Evolutionary conservation across 2,329 filamentous ascomycete species (phyloP).

Genomic region (Ophiostoma fasciatum): DNA sequence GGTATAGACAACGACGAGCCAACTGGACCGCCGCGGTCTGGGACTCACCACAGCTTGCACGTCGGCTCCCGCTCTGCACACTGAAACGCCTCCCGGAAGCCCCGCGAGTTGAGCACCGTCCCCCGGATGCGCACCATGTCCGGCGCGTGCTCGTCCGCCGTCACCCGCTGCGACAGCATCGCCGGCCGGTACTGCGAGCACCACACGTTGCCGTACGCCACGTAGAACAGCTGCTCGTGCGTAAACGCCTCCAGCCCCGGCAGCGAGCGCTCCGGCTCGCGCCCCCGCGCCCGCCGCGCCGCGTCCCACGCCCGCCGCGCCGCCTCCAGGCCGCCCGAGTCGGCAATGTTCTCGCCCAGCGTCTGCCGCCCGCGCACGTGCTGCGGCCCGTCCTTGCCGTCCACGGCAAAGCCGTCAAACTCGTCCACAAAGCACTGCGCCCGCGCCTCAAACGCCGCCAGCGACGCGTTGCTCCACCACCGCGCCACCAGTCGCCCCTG

Average conservation of each 20-base stretch:
- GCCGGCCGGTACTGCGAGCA: constrained; percentile 49
- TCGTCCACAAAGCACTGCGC: constrained; percentile 55
- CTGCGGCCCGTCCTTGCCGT: constrained; percentile 38
- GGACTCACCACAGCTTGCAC: constrained; percentile 63
- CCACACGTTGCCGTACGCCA: constrained; percentile 50
- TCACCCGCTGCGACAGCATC: constrained; percentile 39
- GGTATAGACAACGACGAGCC: too few species aligned
- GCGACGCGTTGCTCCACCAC: constrained; percentile 51
- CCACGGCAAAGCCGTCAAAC: constrained; percentile 45
- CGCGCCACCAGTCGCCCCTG: constrained; percentile 48
- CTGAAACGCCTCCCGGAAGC: constrained; percentile 52
- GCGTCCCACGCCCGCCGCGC: constrained; percentile 52
- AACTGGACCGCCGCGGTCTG: too few species aligned
- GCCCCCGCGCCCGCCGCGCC: constrained; percentile 20
- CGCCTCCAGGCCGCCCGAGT: constrained; percentile 50
- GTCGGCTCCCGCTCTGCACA: constrained; percentile 50
- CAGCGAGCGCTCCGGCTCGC: constrained; percentile 21
- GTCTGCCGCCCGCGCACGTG: constrained; percentile 50
- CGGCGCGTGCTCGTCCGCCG: constrained; percentile 51
- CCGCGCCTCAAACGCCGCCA: constrained; percentile 40
- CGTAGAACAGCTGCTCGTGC: constrained; percentile 56
- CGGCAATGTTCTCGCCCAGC: constrained; percentile 56
- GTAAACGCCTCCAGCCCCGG: constrained; percentile 47
- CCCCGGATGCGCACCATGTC: constrained; percentile 45
- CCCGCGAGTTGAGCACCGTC: constrained; percentile 50